phyloP scores from a whole-genome alignment of 208 protist genomes.

The Trypanosoma grayi region DNA sequence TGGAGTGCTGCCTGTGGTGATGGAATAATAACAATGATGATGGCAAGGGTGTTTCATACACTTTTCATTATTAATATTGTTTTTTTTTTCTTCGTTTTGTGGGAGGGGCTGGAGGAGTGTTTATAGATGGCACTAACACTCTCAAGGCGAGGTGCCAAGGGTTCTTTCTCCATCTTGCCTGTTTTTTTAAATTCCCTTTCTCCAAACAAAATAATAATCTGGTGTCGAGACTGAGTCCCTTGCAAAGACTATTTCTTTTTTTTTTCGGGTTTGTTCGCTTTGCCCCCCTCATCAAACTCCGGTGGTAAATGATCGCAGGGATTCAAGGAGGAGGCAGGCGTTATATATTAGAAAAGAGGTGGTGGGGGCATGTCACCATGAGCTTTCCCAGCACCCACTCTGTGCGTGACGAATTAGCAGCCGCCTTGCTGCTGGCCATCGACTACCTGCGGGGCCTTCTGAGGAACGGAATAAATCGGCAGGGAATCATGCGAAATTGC shows the following conservation, averaged over 20 bases:
- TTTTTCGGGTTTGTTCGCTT: neutral
- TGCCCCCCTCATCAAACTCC: neutral
- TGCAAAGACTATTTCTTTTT: neutral
- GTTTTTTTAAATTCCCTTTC: neutral
- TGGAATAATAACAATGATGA: too few species aligned
- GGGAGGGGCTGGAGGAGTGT: too few species aligned
- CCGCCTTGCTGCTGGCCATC: conserved; percentile 5
- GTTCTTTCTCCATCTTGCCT: neutral
- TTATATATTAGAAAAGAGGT: neutral
- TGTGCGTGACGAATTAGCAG: conserved; percentile 6
- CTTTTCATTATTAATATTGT: too few species aligned
- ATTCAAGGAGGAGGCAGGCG: neutral
- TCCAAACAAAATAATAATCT: neutral
- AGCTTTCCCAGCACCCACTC: neutral
- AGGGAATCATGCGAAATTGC: neutral
- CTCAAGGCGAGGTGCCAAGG: too few species aligned
- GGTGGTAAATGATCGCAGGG: neutral
- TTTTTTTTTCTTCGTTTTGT: too few species aligned
- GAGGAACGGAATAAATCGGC: neutral
- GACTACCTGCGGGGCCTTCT: neutral
- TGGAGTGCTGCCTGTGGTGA: too few species aligned
- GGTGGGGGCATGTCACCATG: conserved; percentile 4
- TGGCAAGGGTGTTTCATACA: too few species aligned
- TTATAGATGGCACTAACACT: too few species aligned
- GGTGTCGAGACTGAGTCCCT: too few species aligned